Percentiles rank a stretch among this genome's conserved stretches.
phyloP scores from a whole-genome alignment of 305 asterid genomes.

The Fraxinus angustifolia region DNA sequence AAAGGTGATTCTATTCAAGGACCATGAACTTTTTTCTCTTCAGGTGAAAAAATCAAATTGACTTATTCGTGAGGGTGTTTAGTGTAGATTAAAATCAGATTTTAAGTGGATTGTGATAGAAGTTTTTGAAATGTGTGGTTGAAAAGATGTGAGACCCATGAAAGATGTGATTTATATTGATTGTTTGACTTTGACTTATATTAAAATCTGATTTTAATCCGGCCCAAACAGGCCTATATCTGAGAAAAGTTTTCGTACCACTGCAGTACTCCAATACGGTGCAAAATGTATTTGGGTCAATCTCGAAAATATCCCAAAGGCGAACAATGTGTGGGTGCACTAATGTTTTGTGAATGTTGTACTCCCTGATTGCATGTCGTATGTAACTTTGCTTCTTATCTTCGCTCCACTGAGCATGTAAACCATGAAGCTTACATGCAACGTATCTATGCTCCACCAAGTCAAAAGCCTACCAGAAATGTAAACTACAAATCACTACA shows the following conservation, averaged over 20 bases:
- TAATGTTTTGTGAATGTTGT: slow-evolving; percentile 91
- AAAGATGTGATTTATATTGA: no score
- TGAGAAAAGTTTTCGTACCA: slow-evolving; percentile 39
- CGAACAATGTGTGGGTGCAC: slow-evolving; percentile 92
- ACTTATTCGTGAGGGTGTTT: not conserved
- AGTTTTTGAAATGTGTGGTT: no score
- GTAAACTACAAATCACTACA: slow-evolving; percentile 21
- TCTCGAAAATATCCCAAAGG: slow-evolving; percentile 97
- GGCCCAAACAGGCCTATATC: not conserved
- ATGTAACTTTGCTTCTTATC: slow-evolving; percentile 95
- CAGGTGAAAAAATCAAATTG: slow-evolving; percentile 1
- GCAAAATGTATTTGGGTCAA: slow-evolving; percentile 94
- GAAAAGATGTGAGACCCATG: no score
- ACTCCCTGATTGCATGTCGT: slow-evolving; percentile 97
- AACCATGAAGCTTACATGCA: slow-evolving; percentile 97
- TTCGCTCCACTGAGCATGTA: slow-evolving; percentile 98
- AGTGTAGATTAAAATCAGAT: no score
- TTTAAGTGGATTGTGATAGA: no score
- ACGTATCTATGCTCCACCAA: slow-evolving; percentile 92
- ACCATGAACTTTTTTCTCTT: not conserved
- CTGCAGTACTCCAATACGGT: slow-evolving; percentile 92
- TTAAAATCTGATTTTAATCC: no score
- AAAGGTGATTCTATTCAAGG: not conserved
- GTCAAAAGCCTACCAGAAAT: slow-evolving; percentile 86
- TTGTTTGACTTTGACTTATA: no score